Base-by-base conservation (phyloP, 148 eudicot species). In the Persicaria maculosa region DNA sequence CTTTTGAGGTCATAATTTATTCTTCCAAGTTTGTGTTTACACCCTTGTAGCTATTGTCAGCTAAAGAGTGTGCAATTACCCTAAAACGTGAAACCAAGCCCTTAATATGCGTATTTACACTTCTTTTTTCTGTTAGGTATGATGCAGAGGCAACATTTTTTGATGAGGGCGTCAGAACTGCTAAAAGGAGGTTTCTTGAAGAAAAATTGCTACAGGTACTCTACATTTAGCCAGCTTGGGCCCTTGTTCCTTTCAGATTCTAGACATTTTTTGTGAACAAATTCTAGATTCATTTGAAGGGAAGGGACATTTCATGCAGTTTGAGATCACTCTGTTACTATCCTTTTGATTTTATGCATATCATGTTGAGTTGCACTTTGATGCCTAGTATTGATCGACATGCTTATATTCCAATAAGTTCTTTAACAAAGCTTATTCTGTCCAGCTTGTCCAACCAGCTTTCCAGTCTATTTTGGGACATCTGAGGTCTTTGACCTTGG, bases 401-500 rank as follows among this genome's bases (percentile, higher is more conserved):
- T 31, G 40, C 40, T 31, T 31, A 31, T 3, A 31, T 59, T 9
- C 31, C 20, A 4, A 9, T 10, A 44, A 43, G 47, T 19, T 65
- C 70, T 25, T 62, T 65, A 65, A 65, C 47, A 65, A 65, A 65
- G 47, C 9, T 65, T 65, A 1, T 5, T 65, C 19, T 65, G 40
- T 65, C 74, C 81, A 92, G 98, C 90, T 87, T 80, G 92, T 93
- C 70, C 90, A 87, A 85, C 92, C 98, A 50, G 92, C 98, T 73
- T 93, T 90, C 84, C 92, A 84, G 20, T 86, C 85, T 50, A 89
- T 90, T 83, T 74, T 93, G 85, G 96, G 92, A 75, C 98, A 93
- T 81, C 71, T 93, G 47, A 88, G 98, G 22, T 80, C 91, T 68
- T 88, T 81, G 78, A 85, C 90, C 40, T 73, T 90, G 9, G 93